phyloP scores from a whole-genome alignment of 1,284 basidiomycete genomes.

The Xerocomus minutiporus region DNA sequence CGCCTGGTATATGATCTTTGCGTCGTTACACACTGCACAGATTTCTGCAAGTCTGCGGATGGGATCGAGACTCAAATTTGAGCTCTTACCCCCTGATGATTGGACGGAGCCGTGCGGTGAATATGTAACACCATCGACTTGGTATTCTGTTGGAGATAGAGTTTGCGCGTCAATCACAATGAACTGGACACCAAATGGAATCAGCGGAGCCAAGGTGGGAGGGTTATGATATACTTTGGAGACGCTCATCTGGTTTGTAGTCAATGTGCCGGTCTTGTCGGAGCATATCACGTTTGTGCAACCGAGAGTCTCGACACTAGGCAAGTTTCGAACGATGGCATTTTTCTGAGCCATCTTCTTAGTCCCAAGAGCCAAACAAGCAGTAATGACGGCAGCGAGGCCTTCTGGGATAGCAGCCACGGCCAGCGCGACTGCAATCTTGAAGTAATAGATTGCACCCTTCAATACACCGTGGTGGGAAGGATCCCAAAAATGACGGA shows the following conservation, averaged over 20 bases:
- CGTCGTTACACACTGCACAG: conserved; percentile 87
- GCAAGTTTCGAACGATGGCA: conserved; percentile 91
- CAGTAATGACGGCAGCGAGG: conserved; percentile 92
- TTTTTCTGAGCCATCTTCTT: conserved; percentile 99
- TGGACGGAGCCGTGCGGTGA: conserved; percentile 75
- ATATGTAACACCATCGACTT: conserved; percentile 87
- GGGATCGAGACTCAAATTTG: conserved; percentile 64
- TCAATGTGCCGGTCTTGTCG: conserved; percentile 94
- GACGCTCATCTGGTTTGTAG: conserved; percentile 96
- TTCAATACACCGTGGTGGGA: conserved; percentile 85
- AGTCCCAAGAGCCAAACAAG: conserved; percentile 91
- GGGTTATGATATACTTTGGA: conserved; percentile 54
- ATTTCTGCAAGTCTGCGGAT: conserved; percentile 85
- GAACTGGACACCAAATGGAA: conserved; percentile 48
- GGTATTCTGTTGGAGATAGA: conserved; percentile 61
- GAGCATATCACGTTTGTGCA: conserved; percentile 97
- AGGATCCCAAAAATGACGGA: conserved; percentile 90
- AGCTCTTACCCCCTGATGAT: conserved; percentile 57
- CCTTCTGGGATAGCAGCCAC: conserved; percentile 97
- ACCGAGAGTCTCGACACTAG: conserved; percentile 94
- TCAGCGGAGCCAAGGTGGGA: conserved; percentile 6
- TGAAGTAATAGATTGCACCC: conserved; percentile 96
- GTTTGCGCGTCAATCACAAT: conserved; percentile 59
- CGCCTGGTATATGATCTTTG: conserved; percentile 80
- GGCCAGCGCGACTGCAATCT: conserved; percentile 93